Evolutionary conservation across 176 grass and related monocot species (phyloP), one percentile per base, ranked within the genome.

Genomic region (Dactylis glomerata): DNA sequence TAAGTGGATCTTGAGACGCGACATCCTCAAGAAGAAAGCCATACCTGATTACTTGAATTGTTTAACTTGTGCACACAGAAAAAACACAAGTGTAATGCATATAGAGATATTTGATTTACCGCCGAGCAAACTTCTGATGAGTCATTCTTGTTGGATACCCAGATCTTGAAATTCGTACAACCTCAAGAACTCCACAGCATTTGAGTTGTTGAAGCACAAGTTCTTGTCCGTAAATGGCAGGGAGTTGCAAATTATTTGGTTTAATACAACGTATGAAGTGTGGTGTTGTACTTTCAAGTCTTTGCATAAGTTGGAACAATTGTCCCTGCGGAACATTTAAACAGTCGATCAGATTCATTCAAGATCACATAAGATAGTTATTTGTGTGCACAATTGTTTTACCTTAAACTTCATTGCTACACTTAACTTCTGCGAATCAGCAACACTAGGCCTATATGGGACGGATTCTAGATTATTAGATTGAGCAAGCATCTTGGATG

Each of bases 191-290:
- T 24, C 96, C 96, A 82, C 96, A 99, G 34, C 96, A 99, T 80
- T 89, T 96, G 33, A 99, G 93, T 69, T 99, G 96, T 77, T 93
- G 94, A 55, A 99, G 89, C 55, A 99, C 91, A 75, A 99, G 86
- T 62, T 81, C 91, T 94, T 99, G 96, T 80, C 92, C 91, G 20
- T 94, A 99, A 85, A 81, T 96, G 77, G 89, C 87, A 86, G 96
- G 93, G 82, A 92, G 86, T 87, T 99, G 96, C 56, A 90, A 86
- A 90, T 93, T 94, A 68, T 99, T 99, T 83, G 96, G 96, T 75
- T 99, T 99, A 86, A 99, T 99, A 76, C 96, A 99, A 24, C 96
- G 91, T 78, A 99, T 92, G 61, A 99, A 99, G 79, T 99, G 96
- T 62, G 96, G 96, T 46, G 93, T 99, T 64, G 96, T 96, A 83